Evolutionary conservation across 2,329 filamentous ascomycete genomes (phyloP), one percentile per base, ranked within the genome.

Genomic region (Colletotrichum somersetense): DNA sequence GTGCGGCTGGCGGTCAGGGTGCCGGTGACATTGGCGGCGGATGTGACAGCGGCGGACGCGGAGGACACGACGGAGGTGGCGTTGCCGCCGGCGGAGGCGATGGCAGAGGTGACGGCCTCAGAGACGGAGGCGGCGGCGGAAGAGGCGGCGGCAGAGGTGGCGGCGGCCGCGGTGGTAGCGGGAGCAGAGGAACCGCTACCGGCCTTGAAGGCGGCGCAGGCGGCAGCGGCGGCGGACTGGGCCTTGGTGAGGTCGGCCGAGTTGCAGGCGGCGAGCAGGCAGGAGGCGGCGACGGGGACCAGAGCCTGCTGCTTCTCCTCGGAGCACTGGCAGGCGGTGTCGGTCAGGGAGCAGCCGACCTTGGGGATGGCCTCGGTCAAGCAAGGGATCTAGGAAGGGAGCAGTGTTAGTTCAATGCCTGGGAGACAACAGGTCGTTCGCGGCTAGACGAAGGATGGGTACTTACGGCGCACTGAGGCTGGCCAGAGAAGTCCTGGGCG

Each of bases 381-480:
- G 72, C 84, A 86, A 56, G 75, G 35, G 26, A 76, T 57, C 78
- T 80, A 56, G 20, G 16, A 53, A 48, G n/a, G 8, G 4, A 16
- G 7, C 5, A 7, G 20, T 33, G 26, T 70, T 42, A 74, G 53
- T 48, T 35, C 16, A 18, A 14, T 20, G 35, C 10, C 20, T 23
- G 3, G 11, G 12, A 16, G n/a, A 26, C n/a, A n/a, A 23, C n/a
- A 20, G 20, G 20, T 57, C 18, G 30, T 30, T n/a, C 14, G 20
- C 8, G 18, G 20, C 26, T 26, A 50, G 52, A 20, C 58, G 16
- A 16, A 53, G 26, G 12, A 30, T 12, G 23, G n/a, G 16, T 11
- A 80, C 83, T 73, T 81, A 86, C 84, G 75, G 83, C 82, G 74
- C 84, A 85, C 6, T 75, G 23, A 58, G 83, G 81, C 67, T 81